Evolutionary conservation across 2,329 filamentous ascomycete genomes (phyloP).

Genomic region (Microcyclospora pomicola): DNA sequence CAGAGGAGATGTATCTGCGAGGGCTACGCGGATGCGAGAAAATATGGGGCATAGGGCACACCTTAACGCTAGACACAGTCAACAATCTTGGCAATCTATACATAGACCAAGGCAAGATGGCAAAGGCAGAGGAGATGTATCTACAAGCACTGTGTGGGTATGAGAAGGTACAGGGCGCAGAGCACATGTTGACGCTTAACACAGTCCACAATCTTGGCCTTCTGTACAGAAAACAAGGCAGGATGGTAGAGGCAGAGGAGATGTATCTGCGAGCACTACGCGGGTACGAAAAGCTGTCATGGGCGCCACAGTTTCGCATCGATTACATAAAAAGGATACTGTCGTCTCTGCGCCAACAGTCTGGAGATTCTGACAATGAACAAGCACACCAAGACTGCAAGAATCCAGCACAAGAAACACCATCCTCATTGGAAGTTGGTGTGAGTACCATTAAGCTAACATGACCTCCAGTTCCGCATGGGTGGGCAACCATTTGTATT

Average conservation of each 20-base stretch:
- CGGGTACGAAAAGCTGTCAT: too few species aligned
- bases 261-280: constrained; percentile 6
- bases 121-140: constrained; percentile 6
- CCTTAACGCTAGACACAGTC: constrained; percentile 4
- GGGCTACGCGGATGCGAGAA: constrained; percentile 6
- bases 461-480: too few species aligned
- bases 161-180: constrained; percentile 3
- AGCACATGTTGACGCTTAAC: constrained; percentile 4
- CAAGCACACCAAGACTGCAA: too few species aligned
- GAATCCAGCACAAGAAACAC: too few species aligned
- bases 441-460: too few species aligned
- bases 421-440: too few species aligned
- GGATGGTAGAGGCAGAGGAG: constrained; percentile 4
- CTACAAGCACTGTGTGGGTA: constrained; percentile 2
- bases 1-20: constrained; percentile 6
- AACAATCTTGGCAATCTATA: constrained; percentile 5
- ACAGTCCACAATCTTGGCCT: constrained; percentile 4
- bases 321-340: too few species aligned
- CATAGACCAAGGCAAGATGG: constrained; percentile 3
- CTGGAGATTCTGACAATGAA: too few species aligned
- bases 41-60: constrained; percentile 3
- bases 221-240: constrained; percentile 4
- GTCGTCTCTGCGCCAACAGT: too few species aligned
- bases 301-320: too few species aligned
- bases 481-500: too few species aligned